These are phyloP conservation scores for Saccharomycopsis sp. DNA, from an alignment of 805 yeast genomes.

Conservation along the genomic window DNA sequence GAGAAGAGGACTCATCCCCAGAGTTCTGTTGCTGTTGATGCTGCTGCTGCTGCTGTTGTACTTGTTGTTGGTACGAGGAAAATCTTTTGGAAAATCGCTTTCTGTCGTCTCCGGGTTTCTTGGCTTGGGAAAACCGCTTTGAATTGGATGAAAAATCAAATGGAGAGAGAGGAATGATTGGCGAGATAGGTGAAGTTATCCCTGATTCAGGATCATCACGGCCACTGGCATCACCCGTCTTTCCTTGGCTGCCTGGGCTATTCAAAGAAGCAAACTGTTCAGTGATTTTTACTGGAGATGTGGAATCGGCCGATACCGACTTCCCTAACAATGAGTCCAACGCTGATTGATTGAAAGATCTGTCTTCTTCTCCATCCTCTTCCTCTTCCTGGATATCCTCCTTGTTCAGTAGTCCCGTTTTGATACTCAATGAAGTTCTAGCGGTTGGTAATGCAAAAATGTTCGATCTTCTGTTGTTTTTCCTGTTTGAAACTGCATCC, in stretches of 20 bases:
- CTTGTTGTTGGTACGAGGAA: constrained; percentile 2
- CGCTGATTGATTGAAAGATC: constrained; percentile 12
- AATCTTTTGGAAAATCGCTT: constrained; percentile 16
- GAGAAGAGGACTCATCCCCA: constrained; percentile 2
- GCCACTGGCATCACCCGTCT: not conserved
- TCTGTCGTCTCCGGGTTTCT: constrained; percentile 13
- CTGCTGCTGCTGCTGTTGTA: no score
- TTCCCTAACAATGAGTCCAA: constrained; percentile 15
- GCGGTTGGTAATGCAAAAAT: not conserved
- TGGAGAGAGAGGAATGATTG: constrained; percentile 21
- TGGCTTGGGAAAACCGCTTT: constrained; percentile 3
- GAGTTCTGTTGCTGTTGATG: constrained; percentile 2
- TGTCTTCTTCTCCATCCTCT: not conserved
- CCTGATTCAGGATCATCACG: not conserved
- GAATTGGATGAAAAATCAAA: constrained; percentile 4
- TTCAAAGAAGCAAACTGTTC: not conserved
- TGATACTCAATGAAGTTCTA: not conserved
- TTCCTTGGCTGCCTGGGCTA: not conserved
- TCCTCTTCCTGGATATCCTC: not conserved
- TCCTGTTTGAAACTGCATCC: no score
- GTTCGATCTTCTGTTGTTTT: constrained; percentile 2
- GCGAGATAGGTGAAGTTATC: constrained; percentile 14
- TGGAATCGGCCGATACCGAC: no score
- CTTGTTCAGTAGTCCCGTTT: not conserved
- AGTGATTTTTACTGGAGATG: no score